Conservation (phyloP, 148 eudicot species). For the Persicaria tinctoria region DNA sequence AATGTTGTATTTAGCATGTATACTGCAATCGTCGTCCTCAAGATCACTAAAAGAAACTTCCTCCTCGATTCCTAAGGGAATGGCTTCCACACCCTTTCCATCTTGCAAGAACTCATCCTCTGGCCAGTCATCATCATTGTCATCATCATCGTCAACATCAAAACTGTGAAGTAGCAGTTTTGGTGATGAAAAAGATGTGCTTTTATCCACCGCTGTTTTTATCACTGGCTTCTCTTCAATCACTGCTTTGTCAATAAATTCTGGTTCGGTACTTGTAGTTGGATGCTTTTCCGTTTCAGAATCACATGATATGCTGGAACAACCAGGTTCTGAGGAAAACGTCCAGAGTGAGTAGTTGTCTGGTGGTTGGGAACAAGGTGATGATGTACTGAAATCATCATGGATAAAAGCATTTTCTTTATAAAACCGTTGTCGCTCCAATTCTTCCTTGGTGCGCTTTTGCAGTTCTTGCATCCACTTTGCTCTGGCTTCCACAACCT, state of each 20-base stretch:
- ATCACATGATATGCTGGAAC: conserved; percentile 28
- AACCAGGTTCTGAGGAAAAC: conserved; percentile 33
- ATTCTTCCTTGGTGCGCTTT: conserved; percentile 49
- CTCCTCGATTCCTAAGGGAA: conserved; percentile 43
- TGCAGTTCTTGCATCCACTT: conserved; percentile 90
- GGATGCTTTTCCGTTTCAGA: conserved; percentile 43
- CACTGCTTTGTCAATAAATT: conserved; percentile 40
- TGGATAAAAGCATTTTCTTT: conserved; percentile 36
- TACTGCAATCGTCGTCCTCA: conserved; percentile 72
- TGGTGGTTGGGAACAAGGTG: conserved; percentile 27
- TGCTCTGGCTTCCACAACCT: conserved; percentile 65
- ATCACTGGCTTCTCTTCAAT: conserved; percentile 41
- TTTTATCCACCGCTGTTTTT: conserved; percentile 21
- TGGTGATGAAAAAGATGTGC: conserved; percentile 20
- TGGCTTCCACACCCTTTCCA: conserved; percentile 31
- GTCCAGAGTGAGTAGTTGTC: conserved; percentile 27
- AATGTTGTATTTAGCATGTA: conserved; percentile 43
- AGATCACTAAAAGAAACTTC: conserved; percentile 92
- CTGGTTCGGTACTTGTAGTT: conserved; percentile 29
- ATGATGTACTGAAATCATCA: conserved; percentile 27
- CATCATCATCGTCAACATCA: conserved; percentile 36
- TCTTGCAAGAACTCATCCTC: conserved; percentile 50
- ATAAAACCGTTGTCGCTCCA: conserved; percentile 27
- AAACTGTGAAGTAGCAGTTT: conserved; percentile 27
- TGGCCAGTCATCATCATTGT: conserved; percentile 67